Evolutionary conservation across 2,329 filamentous ascomycete species (phyloP), one percentile per base, ranked within the genome.

Genomic region (Talaromyces rugulosus): DNA sequence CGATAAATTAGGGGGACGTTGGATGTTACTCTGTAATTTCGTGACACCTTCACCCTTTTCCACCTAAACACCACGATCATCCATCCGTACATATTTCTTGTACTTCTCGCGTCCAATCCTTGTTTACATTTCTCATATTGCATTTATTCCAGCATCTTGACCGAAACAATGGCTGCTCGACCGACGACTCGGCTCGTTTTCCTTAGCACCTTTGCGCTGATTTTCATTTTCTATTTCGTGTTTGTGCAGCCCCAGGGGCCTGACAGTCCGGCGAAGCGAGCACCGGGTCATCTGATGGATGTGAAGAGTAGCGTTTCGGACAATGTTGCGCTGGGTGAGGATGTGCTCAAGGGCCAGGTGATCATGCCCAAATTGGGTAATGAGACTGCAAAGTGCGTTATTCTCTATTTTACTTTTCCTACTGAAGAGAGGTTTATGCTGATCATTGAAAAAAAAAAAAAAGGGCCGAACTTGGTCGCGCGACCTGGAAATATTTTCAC

Each of bases 401-500:
- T 23, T 23, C 42, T 31, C 12, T 18, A 12, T 6, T n/a, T 42
- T 44, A 23, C 23, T 57, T 30, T 36, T n/a, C n/a, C n/a, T 47
- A n/a, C n/a, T n/a, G n/a, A 42, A 56, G 54, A n/a, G 23, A 56
- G 18, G 47, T 27, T 23, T 27, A 2, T 47, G 44, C 44, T 47
- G 23, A 47, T 27, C 18, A 8, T 47, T 47, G 8, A 36, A 27
- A 5, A 8, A 56, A 62, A 85, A 36, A 27, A 5, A 8, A 56
- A 62, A 85, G 82, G 74, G 86, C 84, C 63, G 86, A 89, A 73
- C 78, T 89, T 31, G 86, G 86, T 64, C 82, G 86, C 64, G 84
- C 86, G 61, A 83, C 85, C 40, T 89, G 86, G 86, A 87, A 87
- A 69, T 80, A 87, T 65, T 81, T 89, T 66, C 86, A 89, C 72